Base-by-base conservation (phyloP, 345 rosid genomes). In the Turritis glabra region DNA sequence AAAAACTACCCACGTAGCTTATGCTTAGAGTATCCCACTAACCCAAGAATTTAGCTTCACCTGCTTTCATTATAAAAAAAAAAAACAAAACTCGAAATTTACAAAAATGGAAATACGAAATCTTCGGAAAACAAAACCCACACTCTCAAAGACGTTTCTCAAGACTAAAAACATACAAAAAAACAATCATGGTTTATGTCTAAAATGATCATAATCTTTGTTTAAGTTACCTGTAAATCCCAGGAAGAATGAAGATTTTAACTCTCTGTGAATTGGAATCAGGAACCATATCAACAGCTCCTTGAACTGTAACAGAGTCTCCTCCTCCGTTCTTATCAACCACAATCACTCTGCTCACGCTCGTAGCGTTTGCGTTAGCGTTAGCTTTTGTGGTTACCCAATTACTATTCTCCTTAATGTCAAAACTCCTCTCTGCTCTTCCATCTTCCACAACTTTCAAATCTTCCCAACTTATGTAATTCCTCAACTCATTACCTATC, bases 231-330 rank as follows among this genome's bases (percentile, higher is more conserved):
- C 95, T 91, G 96, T 94, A 94, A 75, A 84, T 81, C 32, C 98
- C 97, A 10, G 96, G 93, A 60, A 78, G 89, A 70, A 94, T 82
- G 77, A 73, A 80, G 71, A 94, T 90, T 82, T 94, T 91, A 37
- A 90, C 84, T 81, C 98, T 88, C 4, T 77, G 69, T 1, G 83
- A 76, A 81, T 94, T 94, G 67, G 73, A 55, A 26, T 79, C 65
- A 0, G 93, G 89, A 18, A 94, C 95, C 90, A 91, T 69, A 72
- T 94, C 84, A n/a, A 94, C 72, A 5, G 96, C 98, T 51, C 92
- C 97, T 82, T 94, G 98, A 82, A 94, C 89, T 0, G 97, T 87
- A 41, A 77, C 47, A 46, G 96, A 88, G 80, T 91, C 90, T 50
- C 96, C 91, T 11, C 76, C 54, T 9, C 97, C 95, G 56, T 77